A percentile compares a stretch with the other conserved stretches of the same genome.
These are phyloP conservation scores for Xerocomus brunneocitrinus DNA, from an alignment of 768 basidiomycete species.

Conservation along the genomic window DNA sequence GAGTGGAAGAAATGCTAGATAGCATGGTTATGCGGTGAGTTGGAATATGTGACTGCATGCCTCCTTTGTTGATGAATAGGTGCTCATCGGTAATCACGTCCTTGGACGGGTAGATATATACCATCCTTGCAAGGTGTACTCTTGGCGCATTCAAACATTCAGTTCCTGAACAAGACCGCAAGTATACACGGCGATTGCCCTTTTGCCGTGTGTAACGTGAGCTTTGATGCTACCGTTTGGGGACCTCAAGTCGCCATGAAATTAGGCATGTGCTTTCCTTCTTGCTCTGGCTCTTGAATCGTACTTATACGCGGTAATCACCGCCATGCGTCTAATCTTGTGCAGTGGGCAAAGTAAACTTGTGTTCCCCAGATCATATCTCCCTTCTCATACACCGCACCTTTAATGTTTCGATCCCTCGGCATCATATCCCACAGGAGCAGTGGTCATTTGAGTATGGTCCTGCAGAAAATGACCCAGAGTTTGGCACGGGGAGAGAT, in stretches of 20 bases:
- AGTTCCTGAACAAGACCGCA: slow-evolving; percentile 60
- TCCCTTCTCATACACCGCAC: slow-evolving; percentile 86
- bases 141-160: slow-evolving; percentile 76
- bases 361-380: slow-evolving; percentile 90
- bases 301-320: neutral
- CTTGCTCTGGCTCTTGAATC: neutral
- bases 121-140: slow-evolving; percentile 84
- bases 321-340: neutral
- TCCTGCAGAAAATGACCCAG: slow-evolving; percentile 74
- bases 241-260: slow-evolving; percentile 78
- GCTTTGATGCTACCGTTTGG: slow-evolving; percentile 87
- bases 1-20: slow-evolving; percentile 87
- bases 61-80: neutral
- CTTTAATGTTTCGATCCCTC: slow-evolving; percentile 94
- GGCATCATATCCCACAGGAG: slow-evolving; percentile 80
- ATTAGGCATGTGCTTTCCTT: slow-evolving; percentile 49
- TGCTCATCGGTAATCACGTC: neutral
- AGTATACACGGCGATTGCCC: slow-evolving; percentile 80
- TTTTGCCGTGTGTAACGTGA: slow-evolving; percentile 67
- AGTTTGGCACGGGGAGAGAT: slow-evolving; percentile 44
- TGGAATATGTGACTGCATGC: slow-evolving; percentile 3
- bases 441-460: slow-evolving; percentile 86
- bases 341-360: slow-evolving; percentile 78
- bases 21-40: slow-evolving; percentile 91
- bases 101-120: slow-evolving; percentile 60